Evolutionary conservation across 768 basidiomycete genomes (phyloP).

Genomic region (Lepiota subincarnata): DNA sequence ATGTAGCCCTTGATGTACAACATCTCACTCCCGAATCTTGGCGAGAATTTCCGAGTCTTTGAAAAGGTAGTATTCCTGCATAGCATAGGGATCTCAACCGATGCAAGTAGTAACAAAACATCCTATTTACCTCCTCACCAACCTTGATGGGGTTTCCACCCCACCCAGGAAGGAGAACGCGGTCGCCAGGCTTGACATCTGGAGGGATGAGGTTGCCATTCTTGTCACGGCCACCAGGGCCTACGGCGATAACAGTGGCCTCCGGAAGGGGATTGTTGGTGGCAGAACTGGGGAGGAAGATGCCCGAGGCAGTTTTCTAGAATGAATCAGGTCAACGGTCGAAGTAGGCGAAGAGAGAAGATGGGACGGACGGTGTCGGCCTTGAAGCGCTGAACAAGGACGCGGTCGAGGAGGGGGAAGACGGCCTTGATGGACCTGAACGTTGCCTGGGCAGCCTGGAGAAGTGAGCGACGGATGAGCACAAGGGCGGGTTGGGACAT

Average conservation of each 20-base stretch:
- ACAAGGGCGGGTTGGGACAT: neutral
- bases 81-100: constrained; percentile 8
- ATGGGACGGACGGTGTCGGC: constrained; percentile 75
- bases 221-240: constrained; percentile 91
- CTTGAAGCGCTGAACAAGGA: constrained; percentile 97
- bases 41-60: constrained; percentile 94
- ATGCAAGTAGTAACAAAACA: neutral
- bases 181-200: constrained; percentile 82
- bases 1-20: neutral
- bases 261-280: constrained; percentile 88
- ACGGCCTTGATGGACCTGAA: constrained; percentile 94
- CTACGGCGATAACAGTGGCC: constrained; percentile 93
- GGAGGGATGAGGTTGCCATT: constrained; percentile 74
- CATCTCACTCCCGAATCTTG: constrained; percentile 82
- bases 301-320: constrained; percentile 96
- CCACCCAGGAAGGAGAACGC: constrained; percentile 93
- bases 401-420: constrained; percentile 90
- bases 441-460: constrained; percentile 80
- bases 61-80: constrained; percentile 92
- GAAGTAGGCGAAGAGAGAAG: neutral
- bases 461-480: neutral
- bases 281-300: constrained; percentile 92
- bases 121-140: constrained; percentile 78
- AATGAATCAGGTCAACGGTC: neutral
- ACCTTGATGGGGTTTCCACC: constrained; percentile 95